phyloP scores from a whole-genome alignment of 2,329 filamentous ascomycete species.

The Cladophialophora yegresii region DNA sequence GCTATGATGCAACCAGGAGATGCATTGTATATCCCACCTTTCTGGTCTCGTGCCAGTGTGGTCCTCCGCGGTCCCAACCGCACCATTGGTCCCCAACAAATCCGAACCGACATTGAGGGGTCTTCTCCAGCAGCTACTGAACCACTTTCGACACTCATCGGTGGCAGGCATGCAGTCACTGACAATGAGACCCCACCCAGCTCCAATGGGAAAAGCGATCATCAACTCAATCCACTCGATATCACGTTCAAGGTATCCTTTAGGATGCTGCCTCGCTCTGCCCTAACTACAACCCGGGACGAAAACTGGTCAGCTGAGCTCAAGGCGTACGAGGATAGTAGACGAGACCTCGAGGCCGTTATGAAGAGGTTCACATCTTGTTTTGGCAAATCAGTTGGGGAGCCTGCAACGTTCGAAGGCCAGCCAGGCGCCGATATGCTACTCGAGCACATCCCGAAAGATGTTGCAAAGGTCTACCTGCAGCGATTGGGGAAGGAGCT shows the following conservation, averaged over 20 bases:
- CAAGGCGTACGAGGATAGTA: conserved; percentile 77
- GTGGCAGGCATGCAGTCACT: neutral
- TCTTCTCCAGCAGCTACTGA: neutral
- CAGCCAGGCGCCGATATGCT: conserved; percentile 13
- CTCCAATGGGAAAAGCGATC: neutral
- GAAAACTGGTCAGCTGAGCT: conserved; percentile 86
- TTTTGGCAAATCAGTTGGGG: conserved; percentile 1
- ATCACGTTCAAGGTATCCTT: conserved; percentile 88
- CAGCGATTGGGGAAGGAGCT: conserved; percentile 71
- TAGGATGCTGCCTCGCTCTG: conserved; percentile 61
- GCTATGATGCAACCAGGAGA: conserved; percentile 69
- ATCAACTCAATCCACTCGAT: conserved; percentile 49
- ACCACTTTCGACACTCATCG: neutral
- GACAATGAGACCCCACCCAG: conserved; percentile 3
- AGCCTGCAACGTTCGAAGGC: neutral
- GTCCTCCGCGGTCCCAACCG: neutral
- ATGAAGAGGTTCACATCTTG: conserved; percentile 35
- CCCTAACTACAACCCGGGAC: conserved; percentile 73
- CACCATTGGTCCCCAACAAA: neutral
- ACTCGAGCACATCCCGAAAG: conserved; percentile 59
- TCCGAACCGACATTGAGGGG: neutral
- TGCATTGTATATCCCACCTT: conserved; percentile 74
- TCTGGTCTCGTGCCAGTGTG: conserved; percentile 62
- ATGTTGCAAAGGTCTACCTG: conserved; percentile 72
- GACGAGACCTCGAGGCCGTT: conserved; percentile 70